Base-by-base conservation (phyloP, 1,284 basidiomycete species). In the Sphagnurus paluster region DNA sequence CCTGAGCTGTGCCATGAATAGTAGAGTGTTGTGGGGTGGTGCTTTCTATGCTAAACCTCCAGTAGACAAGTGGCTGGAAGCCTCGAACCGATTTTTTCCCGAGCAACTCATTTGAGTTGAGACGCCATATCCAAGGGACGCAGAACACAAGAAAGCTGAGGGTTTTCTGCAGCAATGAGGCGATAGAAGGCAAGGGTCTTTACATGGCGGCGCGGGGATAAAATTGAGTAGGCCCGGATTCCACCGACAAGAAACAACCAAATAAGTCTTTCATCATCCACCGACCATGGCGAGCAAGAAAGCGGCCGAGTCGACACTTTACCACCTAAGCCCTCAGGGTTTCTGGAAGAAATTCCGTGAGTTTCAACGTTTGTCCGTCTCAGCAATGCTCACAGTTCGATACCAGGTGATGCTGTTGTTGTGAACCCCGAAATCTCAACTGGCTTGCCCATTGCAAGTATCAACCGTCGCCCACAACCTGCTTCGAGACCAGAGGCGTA, bases 321-420 rank as follows among this genome's bases (percentile, higher is more conserved):
- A 95, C 69, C 93, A 95, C 64, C 79, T 92, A 54, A 82, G 79
- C 57, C 87, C 92, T 9, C 87, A 82, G 62, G 92, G 92, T 2
- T 93, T 95, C 66, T 95, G 92, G 93, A 95, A 94, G 81, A 92
- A 87, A 72, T 90, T 95, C 65, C 83, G 92, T 93, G 58, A 55
- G 89, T 76, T 24, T 41, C 43, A 14, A 46, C 20, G 14, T 32
- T 9, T 20, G 52, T 53, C 7, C 25, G 9, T 34, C 34, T 10
- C 17, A 5, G 13, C 23, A 9, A 26, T 19, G 16, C n/a, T 24
- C 20, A 58, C 8, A 43, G 32, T 38, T 45, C 36, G 20, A 17
- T 44, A 43, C 25, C 66, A 93, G 90, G 89, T 45, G 87, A 91
- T 62, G 79, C 73, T 5, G 72, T 81, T 20, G 85, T 77, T 44